Evolutionary conservation across 2,329 filamentous ascomycete genomes (phyloP).

Genomic region (Fusarium sp.): DNA sequence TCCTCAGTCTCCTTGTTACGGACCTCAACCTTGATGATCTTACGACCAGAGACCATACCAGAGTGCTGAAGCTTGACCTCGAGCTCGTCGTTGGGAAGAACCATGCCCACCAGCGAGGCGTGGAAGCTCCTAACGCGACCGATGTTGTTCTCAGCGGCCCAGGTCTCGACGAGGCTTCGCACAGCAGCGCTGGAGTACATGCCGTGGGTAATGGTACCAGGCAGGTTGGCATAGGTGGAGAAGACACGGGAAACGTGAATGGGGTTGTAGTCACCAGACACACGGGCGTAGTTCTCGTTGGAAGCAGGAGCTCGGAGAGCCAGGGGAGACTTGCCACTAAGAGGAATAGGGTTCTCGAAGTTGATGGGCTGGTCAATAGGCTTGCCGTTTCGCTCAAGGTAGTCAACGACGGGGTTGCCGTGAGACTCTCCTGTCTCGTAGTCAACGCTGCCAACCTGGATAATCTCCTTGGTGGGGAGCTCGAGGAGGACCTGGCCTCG

Average conservation of each 20-base stretch:
- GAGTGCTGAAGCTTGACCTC: conserved; percentile 96
- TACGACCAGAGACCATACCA: conserved; percentile 97
- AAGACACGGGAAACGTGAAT: conserved; percentile 99
- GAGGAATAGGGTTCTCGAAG: conserved; percentile 96
- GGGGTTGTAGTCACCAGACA: conserved; percentile 98
- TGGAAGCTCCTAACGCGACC: conserved; percentile 98
- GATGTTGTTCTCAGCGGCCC: conserved; percentile 98
- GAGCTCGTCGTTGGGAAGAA: conserved; percentile 94
- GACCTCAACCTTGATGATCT: conserved; percentile 99
- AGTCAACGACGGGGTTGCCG: conserved; percentile 96
- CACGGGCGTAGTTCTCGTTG: conserved; percentile 97
- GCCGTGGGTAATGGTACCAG: conserved; percentile 97
- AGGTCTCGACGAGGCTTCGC: conserved; percentile 94
- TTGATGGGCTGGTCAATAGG: conserved; percentile 95
- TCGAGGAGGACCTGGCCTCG: conserved; percentile 92
- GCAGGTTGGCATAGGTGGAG: conserved; percentile 92
- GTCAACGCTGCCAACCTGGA: conserved; percentile 96
- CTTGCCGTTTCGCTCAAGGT: conserved; percentile 89
- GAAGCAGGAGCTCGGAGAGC: conserved; percentile 91
- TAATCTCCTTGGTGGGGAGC: conserved; percentile 94
- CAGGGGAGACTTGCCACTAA: conserved; percentile 91
- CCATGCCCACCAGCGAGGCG: conserved; percentile 97
- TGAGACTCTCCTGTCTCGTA: conserved; percentile 92
- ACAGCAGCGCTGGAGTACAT: conserved; percentile 99
- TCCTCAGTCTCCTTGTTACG: conserved; percentile 96